phyloP scores from a whole-genome alignment of 1,284 basidiomycete genomes.

The Spongispora temasekensis region DNA sequence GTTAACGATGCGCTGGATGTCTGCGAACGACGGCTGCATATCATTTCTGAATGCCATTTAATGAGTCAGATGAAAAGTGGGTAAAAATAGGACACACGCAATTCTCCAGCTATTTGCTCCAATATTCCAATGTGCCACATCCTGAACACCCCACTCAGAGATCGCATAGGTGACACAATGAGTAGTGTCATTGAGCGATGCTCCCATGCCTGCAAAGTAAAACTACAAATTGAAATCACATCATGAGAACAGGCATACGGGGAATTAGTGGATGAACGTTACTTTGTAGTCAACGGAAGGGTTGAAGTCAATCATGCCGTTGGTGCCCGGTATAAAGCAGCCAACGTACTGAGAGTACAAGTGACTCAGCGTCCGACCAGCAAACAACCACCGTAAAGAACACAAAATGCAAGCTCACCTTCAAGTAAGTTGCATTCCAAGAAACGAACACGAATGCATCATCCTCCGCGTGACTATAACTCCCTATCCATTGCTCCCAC shows the following conservation, averaged over 20 bases:
- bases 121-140: slow-evolving; percentile 49
- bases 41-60: slow-evolving; percentile 40
- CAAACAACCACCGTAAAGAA: neutral
- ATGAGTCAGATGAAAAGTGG: neutral
- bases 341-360: slow-evolving; percentile 6
- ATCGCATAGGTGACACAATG: slow-evolving; percentile 53
- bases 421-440: slow-evolving; percentile 14
- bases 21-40: slow-evolving; percentile 48
- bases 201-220: slow-evolving; percentile 7
- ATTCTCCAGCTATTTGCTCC: slow-evolving; percentile 54
- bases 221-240: neutral
- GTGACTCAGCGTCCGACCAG: neutral
- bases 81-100: slow-evolving; percentile 23
- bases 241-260: neutral
- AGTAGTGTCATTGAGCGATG: slow-evolving; percentile 37
- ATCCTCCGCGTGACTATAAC: slow-evolving; percentile 6
- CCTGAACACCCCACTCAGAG: slow-evolving; percentile 54
- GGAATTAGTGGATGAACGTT: neutral
- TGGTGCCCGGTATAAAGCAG: slow-evolving; percentile 5
- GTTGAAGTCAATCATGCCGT: neutral
- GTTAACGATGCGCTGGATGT: slow-evolving; percentile 50
- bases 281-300: slow-evolving; percentile 8
- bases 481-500: slow-evolving; percentile 7
- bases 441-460: slow-evolving; percentile 7
- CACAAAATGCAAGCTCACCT: slow-evolving; percentile 7